These are phyloP conservation scores for Paramecium primaurelia DNA, from an alignment of 73 alveolate genomes.

Conservation along the genomic window DNA sequence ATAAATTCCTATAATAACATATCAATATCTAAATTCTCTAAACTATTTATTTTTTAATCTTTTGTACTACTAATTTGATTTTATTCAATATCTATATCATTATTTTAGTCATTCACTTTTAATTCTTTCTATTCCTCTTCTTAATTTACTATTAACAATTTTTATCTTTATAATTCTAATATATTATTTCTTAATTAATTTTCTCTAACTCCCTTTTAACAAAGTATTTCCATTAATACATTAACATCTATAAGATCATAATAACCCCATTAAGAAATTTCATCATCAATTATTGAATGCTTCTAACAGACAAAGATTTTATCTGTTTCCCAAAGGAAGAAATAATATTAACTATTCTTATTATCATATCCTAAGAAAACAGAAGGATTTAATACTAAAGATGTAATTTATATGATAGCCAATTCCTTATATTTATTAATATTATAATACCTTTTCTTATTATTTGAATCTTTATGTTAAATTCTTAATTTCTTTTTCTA, in stretches of 20 bases:
- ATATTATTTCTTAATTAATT: not conserved
- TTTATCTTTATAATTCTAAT: not conserved
- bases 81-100: not conserved
- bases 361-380: constrained; percentile 15
- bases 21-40: not conserved
- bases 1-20: not conserved
- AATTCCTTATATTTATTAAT: not conserved
- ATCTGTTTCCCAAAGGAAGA: not conserved
- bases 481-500: not conserved
- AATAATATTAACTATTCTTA: not conserved
- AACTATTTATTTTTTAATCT: not conserved
- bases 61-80: not conserved
- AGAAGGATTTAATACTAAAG: not conserved
- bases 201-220: constrained; percentile 14
- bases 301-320: not conserved
- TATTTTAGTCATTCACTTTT: not conserved
- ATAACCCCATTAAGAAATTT: not conserved
- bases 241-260: not conserved
- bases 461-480: not conserved
- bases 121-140: not conserved
- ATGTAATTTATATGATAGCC: not conserved
- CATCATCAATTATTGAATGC: not conserved
- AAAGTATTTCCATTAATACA: not conserved
- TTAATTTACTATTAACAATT: not conserved
- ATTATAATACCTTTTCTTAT: not conserved